A percentile compares a stretch with the other conserved stretches of the same genome.
phyloP scores from a whole-genome alignment of 495 filamentous ascomycete species.

The Penicillium lagena region DNA sequence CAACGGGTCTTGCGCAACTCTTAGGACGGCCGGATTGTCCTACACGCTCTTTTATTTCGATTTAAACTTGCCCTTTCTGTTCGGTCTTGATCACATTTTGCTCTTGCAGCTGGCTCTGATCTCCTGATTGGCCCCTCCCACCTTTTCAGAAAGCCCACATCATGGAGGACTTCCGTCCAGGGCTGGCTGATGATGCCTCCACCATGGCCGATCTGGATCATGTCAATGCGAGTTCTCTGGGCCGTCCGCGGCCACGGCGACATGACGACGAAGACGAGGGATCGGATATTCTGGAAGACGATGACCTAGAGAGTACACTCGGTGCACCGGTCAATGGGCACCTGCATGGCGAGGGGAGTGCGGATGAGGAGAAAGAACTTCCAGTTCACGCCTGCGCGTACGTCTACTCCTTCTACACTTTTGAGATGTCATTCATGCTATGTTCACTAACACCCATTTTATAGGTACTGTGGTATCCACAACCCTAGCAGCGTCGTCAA shows the following conservation, averaged over 20 bases:
- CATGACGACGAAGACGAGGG: conserved; percentile 81
- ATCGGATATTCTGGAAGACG: conserved; percentile 77
- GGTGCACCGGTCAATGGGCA: conserved; percentile 74
- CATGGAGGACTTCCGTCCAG: conserved; percentile 42
- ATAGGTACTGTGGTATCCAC: conserved; percentile 95
- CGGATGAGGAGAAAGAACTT: conserved; percentile 85
- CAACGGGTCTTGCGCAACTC: conserved; percentile 5
- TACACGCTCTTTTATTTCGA: conserved; percentile 24
- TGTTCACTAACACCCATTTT: conserved; percentile 10
- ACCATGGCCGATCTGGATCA: conserved; percentile 70
- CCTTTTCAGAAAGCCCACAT: conserved; percentile 34
- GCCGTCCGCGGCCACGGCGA: conserved; percentile 62
- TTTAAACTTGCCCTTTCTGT: background rate
- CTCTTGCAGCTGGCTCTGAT: conserved; percentile 1
- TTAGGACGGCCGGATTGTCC: conserved; percentile 20
- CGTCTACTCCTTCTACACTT: conserved; percentile 27
- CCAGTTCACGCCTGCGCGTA: conserved; percentile 96
- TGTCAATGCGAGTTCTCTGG: conserved; percentile 55
- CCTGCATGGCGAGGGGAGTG: conserved; percentile 54
- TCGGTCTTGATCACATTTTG: conserved; percentile 2
- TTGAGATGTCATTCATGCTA: background rate
- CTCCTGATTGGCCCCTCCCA: no score
- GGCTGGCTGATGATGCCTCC: conserved; percentile 58
- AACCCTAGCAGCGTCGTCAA: conserved; percentile 92
- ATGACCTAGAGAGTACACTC: conserved; percentile 87